Base-by-base conservation (phyloP, 2,329 filamentous ascomycete species). In the Aspergillus sclerotialis region DNA sequence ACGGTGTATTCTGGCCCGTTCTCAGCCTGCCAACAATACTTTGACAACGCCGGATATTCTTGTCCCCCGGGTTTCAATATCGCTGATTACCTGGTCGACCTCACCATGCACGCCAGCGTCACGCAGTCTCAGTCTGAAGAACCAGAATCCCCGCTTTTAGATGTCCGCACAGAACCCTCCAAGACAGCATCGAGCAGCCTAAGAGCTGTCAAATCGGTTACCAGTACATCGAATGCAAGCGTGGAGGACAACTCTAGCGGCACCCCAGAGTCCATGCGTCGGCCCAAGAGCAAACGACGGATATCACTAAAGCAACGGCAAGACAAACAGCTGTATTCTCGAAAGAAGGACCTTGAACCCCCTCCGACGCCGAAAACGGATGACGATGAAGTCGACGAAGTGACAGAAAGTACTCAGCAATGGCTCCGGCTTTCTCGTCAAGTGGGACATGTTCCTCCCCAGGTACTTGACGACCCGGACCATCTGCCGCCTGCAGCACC, bases 51-150 rank as follows among this genome's bases (percentile, higher is more conserved):
- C 41, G 93, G 92, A 28, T 98, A 95, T 59, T 72, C 84, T 31
- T 98, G 93, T 54, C 92, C 92, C 8, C 83, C 89, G 15, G 93
- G 93, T 2, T 98, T 96, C 74, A 98, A 98, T 53, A 96, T 98
- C 61, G 92, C 92, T 4, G 92, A 98, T 59, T 98, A 95, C 55
- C 76, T 98, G 4, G 89, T 98, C 18, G 92, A 98, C 58, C 72
- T 98, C 26, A 96, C 92, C 0, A 96, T 98, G 90, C 92, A 98
- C 58, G 89, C 88, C 15, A 78, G 84, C 38, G 70, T 73, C 33
- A 67, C 72, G 10, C 67, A 63, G 24, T 69, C 72, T 1, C 64
- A 72, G 8, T 61, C 70, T 2, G 71, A 78, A 18, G 76, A 79
- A 31, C 66, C 75, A 28, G 39, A 31, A 15, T 45, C 46, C 5